phyloP scores from a whole-genome alignment of 257 asterid species.

The Oldenlandia corymbosa region DNA sequence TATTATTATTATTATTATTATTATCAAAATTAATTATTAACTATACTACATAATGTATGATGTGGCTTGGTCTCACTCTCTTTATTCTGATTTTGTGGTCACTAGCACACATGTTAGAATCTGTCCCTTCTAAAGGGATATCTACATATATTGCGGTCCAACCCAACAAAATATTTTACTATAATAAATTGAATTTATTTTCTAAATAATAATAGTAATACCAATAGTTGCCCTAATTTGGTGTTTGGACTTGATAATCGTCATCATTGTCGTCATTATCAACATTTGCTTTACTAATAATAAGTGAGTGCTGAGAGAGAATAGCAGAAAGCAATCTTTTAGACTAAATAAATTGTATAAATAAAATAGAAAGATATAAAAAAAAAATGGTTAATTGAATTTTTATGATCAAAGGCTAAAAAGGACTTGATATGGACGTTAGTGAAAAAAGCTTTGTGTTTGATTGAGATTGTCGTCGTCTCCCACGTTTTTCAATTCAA shows the following conservation, averaged over 20 bases:
- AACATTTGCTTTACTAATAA: constrained; percentile 10
- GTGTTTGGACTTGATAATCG: constrained; percentile 8
- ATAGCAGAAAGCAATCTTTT: not conserved
- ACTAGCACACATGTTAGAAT: not conserved
- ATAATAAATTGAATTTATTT: no score
- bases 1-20: no score
- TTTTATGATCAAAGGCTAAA: no score
- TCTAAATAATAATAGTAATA: no score
- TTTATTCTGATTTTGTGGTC: constrained; percentile 4
- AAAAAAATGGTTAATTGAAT: not conserved
- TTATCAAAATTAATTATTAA: no score
- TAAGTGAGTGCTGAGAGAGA: constrained; percentile 4
- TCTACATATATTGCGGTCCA: not conserved
- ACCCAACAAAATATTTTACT: not conserved
- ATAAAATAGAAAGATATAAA: not conserved
- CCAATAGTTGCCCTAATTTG: no score
- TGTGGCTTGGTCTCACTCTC: not conserved
- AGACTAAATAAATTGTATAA: no score
- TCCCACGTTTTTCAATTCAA: constrained; percentile 8
- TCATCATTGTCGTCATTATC: constrained; percentile 16
- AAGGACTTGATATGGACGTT: constrained; percentile 16
- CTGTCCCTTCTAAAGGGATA: not conserved
- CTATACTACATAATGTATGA: not conserved
- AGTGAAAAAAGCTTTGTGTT: constrained; percentile 2
- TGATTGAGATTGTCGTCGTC: constrained; percentile 10